Evolutionary conservation across 805 yeast species (phyloP).

Genomic region (Scheffersomyces ergatensis): DNA sequence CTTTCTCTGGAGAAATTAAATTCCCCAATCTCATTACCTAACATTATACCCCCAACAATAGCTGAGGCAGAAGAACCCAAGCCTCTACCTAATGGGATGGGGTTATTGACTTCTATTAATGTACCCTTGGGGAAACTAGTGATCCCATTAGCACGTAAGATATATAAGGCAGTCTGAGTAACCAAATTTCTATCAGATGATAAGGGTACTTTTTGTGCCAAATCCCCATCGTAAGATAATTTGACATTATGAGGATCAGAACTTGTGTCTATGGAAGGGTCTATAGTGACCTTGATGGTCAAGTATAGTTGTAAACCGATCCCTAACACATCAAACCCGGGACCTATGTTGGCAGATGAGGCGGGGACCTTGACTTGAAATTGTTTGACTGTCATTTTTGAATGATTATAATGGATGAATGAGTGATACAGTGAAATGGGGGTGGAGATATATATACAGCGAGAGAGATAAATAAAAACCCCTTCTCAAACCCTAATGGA

Average conservation of each 20-base stretch:
- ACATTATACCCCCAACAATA: constrained; percentile 91
- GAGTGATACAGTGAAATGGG: too few species aligned
- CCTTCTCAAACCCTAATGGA: too few species aligned
- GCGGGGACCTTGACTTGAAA: constrained; percentile 83
- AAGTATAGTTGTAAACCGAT: constrained; percentile 78
- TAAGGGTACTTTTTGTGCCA: constrained; percentile 77
- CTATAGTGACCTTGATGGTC: constrained; percentile 66
- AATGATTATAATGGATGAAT: too few species aligned
- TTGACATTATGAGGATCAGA: constrained; percentile 67
- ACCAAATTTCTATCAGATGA: constrained; percentile 77
- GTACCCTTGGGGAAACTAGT: constrained; percentile 83
- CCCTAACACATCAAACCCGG: constrained; percentile 96
- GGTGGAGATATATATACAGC: too few species aligned
- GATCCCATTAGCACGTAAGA: constrained; percentile 78
- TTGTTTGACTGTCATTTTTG: constrained; percentile 25
- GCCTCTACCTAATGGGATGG: constrained; percentile 96
- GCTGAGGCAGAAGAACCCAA: constrained; percentile 98
- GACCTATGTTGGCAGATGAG: constrained; percentile 96
- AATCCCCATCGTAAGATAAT: constrained; percentile 74
- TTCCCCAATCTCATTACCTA: constrained; percentile 82
- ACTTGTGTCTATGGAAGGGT: constrained; percentile 46
- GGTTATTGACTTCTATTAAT: constrained; percentile 74
- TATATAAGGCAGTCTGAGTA: constrained; percentile 90
- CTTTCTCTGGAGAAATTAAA: constrained; percentile 73
- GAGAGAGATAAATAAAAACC: too few species aligned